Percentiles rank a stretch among this genome's conserved stretches.
Evolutionary conservation across 495 filamentous ascomycete genomes (phyloP).

Genomic region (Articulospora tetracladia): DNA sequence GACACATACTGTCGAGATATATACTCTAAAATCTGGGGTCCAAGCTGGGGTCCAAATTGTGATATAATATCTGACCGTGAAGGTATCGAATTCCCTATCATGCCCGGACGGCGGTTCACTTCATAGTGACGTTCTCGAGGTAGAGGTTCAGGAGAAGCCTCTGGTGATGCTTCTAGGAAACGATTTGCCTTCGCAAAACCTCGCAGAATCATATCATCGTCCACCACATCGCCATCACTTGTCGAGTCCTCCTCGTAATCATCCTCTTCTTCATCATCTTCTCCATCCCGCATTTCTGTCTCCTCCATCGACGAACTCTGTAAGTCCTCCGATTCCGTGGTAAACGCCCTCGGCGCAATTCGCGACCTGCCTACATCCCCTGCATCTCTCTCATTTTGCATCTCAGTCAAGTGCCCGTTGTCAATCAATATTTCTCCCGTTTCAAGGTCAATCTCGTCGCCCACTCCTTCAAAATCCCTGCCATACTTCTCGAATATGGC

Average conservation of each 20-base stretch:
- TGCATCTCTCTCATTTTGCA: slow-evolving; percentile 49
- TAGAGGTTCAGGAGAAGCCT: not conserved
- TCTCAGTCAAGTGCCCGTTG: slow-evolving; percentile 72
- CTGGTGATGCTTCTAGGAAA: slow-evolving; percentile 13
- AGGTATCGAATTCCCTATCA: slow-evolving; percentile 2
- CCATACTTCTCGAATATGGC: slow-evolving; percentile 85
- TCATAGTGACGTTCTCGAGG: not conserved
- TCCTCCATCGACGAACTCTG: not conserved
- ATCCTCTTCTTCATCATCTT: slow-evolving; percentile 15
- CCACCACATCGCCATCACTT: slow-evolving; percentile 25
- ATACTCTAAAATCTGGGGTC: slow-evolving; percentile 20
- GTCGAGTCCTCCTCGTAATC: slow-evolving; percentile 15
- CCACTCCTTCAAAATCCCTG: slow-evolving; percentile 73
- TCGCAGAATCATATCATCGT: slow-evolving; percentile 27
- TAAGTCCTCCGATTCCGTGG: slow-evolving; percentile 10
- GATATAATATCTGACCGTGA: slow-evolving; percentile 22
- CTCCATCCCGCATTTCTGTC: slow-evolving; percentile 17
- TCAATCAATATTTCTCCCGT: slow-evolving; percentile 79
- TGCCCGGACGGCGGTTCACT: not conserved
- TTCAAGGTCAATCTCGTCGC: slow-evolving; percentile 75
- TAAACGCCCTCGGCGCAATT: not conserved
- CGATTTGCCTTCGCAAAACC: slow-evolving; percentile 21
- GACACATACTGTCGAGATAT: slow-evolving; percentile 14
- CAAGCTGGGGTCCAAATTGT: slow-evolving; percentile 24
- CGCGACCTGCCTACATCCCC: slow-evolving; percentile 20